Base-by-base conservation (phyloP, 2,329 filamentous ascomycete genomes). In the Thielaviopsis musarum region DNA sequence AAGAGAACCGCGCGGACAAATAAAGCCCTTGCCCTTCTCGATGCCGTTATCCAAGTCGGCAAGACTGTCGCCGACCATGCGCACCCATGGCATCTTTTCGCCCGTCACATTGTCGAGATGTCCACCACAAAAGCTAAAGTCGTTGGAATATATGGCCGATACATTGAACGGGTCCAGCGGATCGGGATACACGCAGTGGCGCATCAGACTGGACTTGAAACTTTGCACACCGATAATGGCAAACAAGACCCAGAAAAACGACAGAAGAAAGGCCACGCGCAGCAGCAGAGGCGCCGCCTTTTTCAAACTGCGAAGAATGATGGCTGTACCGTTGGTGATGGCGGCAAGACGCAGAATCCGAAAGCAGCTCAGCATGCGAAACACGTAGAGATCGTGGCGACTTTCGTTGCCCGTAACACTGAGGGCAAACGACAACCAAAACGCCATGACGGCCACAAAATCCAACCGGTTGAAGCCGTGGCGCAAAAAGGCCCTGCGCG, bases 221-320 rank as follows among this genome's bases (percentile, higher is more conserved):
- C 88, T 95, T 69, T 98, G 94, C 22, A 98, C 87, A 5, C 93
- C 94, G 61, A 98, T 84, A 63, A 98, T 96, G 45, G 90, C 93
- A 72, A 98, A 98, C 12, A 97, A 74, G 51, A 98, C 79, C 93
- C 93, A 98, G 72, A 98, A 98, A 72, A 98, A 98, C 15, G 87
- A 81, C 64, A 98, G 90, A 22, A 98, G 76, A 68, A 98, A 96
- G 1, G 88, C 91, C 34, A 98, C 91, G 63, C 95, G 89, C 26
- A 96, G 82, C 24, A 98, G 81, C 41, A 95, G 76, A 1, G 94
- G 93, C 0, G 91, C 89, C 1, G 93, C 91, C 69, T 95, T 95
- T 69, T 98, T 98, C 62, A 98, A 71, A 78, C 91, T 97, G 69
- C 89, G 82, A 52, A 98, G 75, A 66, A 98, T 98, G 61, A 97